Conservation (phyloP, 2,329 filamentous ascomycete species). For the Periconia sp. region DNA sequence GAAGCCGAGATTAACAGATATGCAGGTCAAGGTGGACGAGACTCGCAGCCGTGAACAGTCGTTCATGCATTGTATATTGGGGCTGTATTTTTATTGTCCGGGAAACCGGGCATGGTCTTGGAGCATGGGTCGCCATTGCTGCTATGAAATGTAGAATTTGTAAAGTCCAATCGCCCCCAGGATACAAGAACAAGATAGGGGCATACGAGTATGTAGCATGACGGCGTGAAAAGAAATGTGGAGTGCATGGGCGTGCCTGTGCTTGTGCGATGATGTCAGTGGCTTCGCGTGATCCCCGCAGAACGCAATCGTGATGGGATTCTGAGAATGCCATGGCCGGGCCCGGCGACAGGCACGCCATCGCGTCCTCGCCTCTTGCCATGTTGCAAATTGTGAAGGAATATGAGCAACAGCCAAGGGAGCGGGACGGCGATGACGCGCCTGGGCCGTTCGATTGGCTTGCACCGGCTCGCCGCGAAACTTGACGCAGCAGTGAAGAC, state of each 20-base stretch:
- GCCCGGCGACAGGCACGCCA: too few relatives aligned
- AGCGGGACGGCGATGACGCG: background rate
- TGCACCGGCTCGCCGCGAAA: background rate
- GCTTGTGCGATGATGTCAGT: constrained; percentile 17
- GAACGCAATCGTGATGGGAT: constrained; percentile 29
- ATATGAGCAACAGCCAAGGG: too few relatives aligned
- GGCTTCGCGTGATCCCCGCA: constrained; percentile 25
- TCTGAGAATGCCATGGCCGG: constrained; percentile 33
- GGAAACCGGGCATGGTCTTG: too few relatives aligned
- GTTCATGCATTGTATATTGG: background rate
- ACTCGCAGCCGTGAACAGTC: constrained; percentile 25
- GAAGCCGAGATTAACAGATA: constrained; percentile 13
- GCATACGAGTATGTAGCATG: too few relatives aligned
- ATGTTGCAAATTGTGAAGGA: constrained; percentile 8
- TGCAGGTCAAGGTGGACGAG: constrained; percentile 35
- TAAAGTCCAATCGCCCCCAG: too few relatives aligned
- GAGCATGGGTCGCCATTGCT: too few relatives aligned
- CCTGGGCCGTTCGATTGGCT: background rate
- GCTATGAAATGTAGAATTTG: too few relatives aligned
- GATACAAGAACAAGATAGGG: too few relatives aligned
- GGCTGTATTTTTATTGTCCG: background rate
- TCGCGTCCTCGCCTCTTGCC: too few relatives aligned
- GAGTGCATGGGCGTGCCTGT: background rate
- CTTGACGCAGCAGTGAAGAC: constrained; percentile 1
- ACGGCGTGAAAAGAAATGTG: background rate